phyloP scores from a whole-genome alignment of 257 asterid genomes.

The Rehmannia glutinosa region DNA sequence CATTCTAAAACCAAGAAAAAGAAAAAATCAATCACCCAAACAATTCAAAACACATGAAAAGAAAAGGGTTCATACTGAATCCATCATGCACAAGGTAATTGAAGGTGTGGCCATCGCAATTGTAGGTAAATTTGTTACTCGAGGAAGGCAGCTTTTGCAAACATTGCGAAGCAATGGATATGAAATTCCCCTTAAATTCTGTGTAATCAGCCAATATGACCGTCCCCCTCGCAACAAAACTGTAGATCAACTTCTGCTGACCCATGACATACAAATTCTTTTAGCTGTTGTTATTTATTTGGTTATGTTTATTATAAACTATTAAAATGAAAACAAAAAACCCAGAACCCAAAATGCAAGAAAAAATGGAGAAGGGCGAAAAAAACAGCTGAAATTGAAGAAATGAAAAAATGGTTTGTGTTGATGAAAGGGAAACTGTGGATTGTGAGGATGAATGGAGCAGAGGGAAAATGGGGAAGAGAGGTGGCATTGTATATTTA shows the following conservation, averaged over 20 bases:
- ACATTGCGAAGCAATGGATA: slow-evolving; percentile 43
- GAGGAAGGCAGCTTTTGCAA: slow-evolving; percentile 48
- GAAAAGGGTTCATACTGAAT: slow-evolving; percentile 29
- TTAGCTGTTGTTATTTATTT: background rate
- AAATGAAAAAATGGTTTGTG: slow-evolving; percentile 1
- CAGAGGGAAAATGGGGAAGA: slow-evolving; percentile 22
- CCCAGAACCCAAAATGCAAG: slow-evolving; percentile 15
- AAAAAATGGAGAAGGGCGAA: slow-evolving; percentile 1
- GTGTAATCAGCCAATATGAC: slow-evolving; percentile 45
- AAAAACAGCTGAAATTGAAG: slow-evolving; percentile 16
- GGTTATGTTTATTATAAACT: background rate
- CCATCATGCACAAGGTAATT: slow-evolving; percentile 50
- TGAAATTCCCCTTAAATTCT: slow-evolving; percentile 47
- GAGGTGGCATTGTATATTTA: slow-evolving; percentile 19
- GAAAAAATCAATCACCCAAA: background rate
- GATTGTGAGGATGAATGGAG: slow-evolving; percentile 27
- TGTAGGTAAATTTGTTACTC: slow-evolving; percentile 45
- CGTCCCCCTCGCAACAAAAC: slow-evolving; percentile 50
- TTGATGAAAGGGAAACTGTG: background rate
- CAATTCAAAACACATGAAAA: background rate
- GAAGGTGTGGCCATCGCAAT: slow-evolving; percentile 54
- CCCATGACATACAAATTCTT: slow-evolving; percentile 30
- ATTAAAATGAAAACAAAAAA: slow-evolving; percentile 8
- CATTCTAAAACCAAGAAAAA: background rate
- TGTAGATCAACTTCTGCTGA: slow-evolving; percentile 55